Conservation (phyloP, 805 yeast species). For the Ogataea corticis region DNA sequence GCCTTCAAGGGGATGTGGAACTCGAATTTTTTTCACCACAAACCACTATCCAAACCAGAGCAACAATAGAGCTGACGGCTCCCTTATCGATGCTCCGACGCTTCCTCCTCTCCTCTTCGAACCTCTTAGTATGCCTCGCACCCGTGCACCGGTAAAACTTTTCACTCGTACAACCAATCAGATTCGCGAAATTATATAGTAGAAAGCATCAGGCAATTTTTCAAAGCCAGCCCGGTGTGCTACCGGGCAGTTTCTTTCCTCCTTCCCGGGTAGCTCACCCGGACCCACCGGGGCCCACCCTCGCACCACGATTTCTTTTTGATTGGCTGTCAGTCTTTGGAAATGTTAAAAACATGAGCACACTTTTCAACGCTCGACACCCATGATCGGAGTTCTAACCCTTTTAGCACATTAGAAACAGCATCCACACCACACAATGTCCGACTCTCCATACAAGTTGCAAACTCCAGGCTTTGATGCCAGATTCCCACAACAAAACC, state of each 20-base stretch:
- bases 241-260: not conserved
- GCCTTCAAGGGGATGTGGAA: no score
- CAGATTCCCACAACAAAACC: slow-evolving; percentile 96
- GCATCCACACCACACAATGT: slow-evolving; percentile 24
- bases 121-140: not conserved
- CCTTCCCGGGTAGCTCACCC: no score
- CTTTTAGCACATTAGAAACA: no score
- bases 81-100: no score
- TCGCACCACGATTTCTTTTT: slow-evolving; percentile 6
- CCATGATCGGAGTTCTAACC: no score
- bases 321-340: slow-evolving; percentile 6
- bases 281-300: not conserved
- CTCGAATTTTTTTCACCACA: no score
- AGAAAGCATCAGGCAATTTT: not conserved
- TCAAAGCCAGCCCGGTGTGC: not conserved
- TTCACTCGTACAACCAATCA: slow-evolving; percentile 1
- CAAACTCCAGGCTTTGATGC: slow-evolving; percentile 80
- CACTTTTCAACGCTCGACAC: not conserved
- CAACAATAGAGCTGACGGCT: no score
- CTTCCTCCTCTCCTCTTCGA: no score
- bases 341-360: not conserved
- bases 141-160: slow-evolving; percentile 2
- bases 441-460: slow-evolving; percentile 43
- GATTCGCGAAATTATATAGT: slow-evolving; percentile 1
- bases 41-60: no score